Conservation (phyloP, 2,329 filamentous ascomycete species). For the Xylaria sp. region DNA sequence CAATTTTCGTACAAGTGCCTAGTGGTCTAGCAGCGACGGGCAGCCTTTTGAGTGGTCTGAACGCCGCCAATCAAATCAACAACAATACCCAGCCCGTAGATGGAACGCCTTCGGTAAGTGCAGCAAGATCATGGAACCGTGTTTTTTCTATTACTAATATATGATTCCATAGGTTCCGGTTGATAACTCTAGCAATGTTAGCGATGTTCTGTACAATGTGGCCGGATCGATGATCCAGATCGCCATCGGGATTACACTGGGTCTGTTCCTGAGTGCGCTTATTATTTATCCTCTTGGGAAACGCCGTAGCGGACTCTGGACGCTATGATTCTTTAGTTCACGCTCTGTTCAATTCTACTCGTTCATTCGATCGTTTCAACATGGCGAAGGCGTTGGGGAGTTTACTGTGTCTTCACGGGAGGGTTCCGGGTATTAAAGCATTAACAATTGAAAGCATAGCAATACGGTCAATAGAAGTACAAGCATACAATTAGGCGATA, state of each 20-base stretch:
- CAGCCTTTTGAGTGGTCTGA: slow-evolving; percentile 58
- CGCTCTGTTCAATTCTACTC: not conserved
- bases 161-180: slow-evolving; percentile 38
- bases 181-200: slow-evolving; percentile 48
- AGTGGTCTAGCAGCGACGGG: slow-evolving; percentile 61
- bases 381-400: slow-evolving; percentile 21
- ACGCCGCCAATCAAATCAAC: slow-evolving; percentile 57
- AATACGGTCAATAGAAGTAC: slow-evolving; percentile 17
- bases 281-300: slow-evolving; percentile 63
- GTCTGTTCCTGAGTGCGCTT: slow-evolving; percentile 61
- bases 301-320: slow-evolving; percentile 62
- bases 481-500: slow-evolving; percentile 11
- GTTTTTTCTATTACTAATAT: slow-evolving; percentile 8
- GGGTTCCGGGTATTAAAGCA: slow-evolving; percentile 1
- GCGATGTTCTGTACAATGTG: slow-evolving; percentile 58
- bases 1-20: slow-evolving; percentile 62
- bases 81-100: slow-evolving; percentile 52
- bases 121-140: not conserved
- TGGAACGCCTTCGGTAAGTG: slow-evolving; percentile 50
- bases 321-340: slow-evolving; percentile 51
- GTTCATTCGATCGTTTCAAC: slow-evolving; percentile 7
- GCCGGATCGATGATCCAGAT: slow-evolving; percentile 64
- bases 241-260: slow-evolving; percentile 63
- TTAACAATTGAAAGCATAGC: slow-evolving; percentile 11
- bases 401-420: not conserved